Evolutionary conservation across 768 basidiomycete species (phyloP).

Genomic region (Collybiopsis confluens): DNA sequence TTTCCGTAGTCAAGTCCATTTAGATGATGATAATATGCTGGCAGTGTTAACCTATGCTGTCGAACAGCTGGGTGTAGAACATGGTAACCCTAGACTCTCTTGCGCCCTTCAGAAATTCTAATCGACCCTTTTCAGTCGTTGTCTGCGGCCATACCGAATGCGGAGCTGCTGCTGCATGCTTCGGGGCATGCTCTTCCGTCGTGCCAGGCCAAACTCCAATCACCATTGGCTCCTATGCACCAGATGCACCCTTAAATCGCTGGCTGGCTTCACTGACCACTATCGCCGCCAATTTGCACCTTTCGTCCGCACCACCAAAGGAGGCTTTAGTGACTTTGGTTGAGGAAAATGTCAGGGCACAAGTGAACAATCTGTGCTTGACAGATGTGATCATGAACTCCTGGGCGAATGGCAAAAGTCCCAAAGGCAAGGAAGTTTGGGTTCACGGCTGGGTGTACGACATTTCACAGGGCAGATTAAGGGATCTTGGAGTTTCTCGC

Average conservation of each 20-base stretch:
- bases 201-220: conserved; percentile 24
- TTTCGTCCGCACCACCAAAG: conserved; percentile 29
- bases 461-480: conserved; percentile 51
- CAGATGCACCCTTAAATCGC: conserved; percentile 50
- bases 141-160: conserved; percentile 83
- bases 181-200: conserved; percentile 30
- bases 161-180: conserved; percentile 66
- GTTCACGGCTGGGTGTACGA: conserved; percentile 78
- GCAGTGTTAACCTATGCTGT: conserved; percentile 77
- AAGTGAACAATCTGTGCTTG: conserved; percentile 48
- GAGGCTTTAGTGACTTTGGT: conserved; percentile 44
- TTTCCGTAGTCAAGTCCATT: conserved; percentile 61
- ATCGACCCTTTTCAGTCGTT: conserved; percentile 47
- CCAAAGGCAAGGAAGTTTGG: conserved; percentile 40
- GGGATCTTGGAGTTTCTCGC: conserved; percentile 48
- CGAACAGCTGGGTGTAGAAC: conserved; percentile 63
- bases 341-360: conserved; percentile 56
- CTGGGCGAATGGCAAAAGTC: conserved; percentile 37
- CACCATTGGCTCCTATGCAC: conserved; percentile 30
- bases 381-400: conserved; percentile 41
- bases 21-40: conserved; percentile 64
- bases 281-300: conserved; percentile 43
- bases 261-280: conserved; percentile 71
- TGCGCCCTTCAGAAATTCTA: conserved; percentile 25
- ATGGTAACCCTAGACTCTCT: conserved; percentile 53